Evolutionary conservation across 495 filamentous ascomycete species (phyloP), one percentile per base, ranked within the genome.

Genomic region (Lophium mytilinum): DNA sequence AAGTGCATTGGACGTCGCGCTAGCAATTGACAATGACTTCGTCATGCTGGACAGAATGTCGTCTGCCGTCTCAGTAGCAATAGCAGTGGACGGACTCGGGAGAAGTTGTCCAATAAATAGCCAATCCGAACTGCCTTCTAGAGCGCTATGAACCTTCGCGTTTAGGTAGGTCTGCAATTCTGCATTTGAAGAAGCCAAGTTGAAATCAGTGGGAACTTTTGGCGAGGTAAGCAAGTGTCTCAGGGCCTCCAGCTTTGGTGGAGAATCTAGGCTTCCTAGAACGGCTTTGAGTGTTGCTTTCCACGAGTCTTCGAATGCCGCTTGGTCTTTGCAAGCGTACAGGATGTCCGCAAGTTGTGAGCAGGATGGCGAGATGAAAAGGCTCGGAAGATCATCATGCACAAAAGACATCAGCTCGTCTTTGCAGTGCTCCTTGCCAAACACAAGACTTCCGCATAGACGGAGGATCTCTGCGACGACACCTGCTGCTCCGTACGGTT

Each of bases 401-500:
- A 78, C 59, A 62, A 82, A 81, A 7, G 52, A 50, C 17, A 69
- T 43, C 17, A 83, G 54, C 0, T 45, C 14, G 1, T 61, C 45
- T 39, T 50, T 54, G 17, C 64, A 58, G n/a, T 54, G 56, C 1
- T 52, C 17, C 48, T 72, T 50, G 3, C 62, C 34, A 34, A 77
- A 33, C 1, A 71, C 33, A 7, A 59, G 19, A 30, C 49, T 7
- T 14, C 24, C 46, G 54, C 65, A 36, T 58, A 58, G 9, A 67
- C 57, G 34, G 78, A 71, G 53, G 66, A 79, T 9, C 42, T 75
- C 71, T 56, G 80, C 75, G 3, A 93, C 65, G 3, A 83, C 75
- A 5, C 79, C 79, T 17, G 90, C 87, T 12, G 86, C 86, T 12
- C 86, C 88, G 62, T 88, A 95, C 0, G 89, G 87, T 64, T 93